Evolutionary conservation across 1,284 basidiomycete species (phyloP), one percentile per base, ranked within the genome.

Genomic region (Cutaneotrichosporon cyanovorans): DNA sequence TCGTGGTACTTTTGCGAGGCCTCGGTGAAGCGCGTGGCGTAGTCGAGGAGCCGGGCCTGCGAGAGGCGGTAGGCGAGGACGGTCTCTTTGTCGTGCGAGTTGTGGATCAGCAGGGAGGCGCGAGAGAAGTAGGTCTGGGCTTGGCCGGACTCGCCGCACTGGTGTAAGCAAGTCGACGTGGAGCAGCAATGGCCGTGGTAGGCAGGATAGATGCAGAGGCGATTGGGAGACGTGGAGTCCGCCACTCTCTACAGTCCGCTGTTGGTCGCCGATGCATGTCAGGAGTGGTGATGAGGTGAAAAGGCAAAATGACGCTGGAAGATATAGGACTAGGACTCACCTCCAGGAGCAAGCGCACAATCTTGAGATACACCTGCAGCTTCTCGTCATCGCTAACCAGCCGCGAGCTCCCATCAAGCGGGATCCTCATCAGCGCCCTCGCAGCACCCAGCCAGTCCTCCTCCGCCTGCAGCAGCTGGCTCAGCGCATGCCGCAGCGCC

Each of bases 121-220:
- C 93, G 85, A 62, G 92, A 93, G 68, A 95, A 91, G 71, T 90
- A 97, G 6, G 87, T 85, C 66, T 98, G 93, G 32, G 95, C 95
- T 66, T 87, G 85, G 0, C 89, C 85, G 23, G 62, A 66, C 48
- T 71, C 68, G 32, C 61, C 64, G 45, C 62, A 65, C 69, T 72
- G 51, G 10, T 20, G 44, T 59, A 22, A 60, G 50, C 45, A 1
- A 9, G 15, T 15, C 2, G 9, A 2, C 5, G 10, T 5, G 37
- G 16, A 10, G 19, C 5, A 28, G 36, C 36, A n/a, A 18, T 2
- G 36, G 19, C 1, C 14, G 3, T 20, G 19, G n/a, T 6, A 19
- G 16, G 36, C 32, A 31, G 9, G 30, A n/a, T n/a, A n/a, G n/a
- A n/a, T n/a, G n/a, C n/a, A n/a, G n/a, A n/a, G n/a, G n/a, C n/a